phyloP scores from a whole-genome alignment of 2,329 filamentous ascomycete species.

The Diplodia sapinea region DNA sequence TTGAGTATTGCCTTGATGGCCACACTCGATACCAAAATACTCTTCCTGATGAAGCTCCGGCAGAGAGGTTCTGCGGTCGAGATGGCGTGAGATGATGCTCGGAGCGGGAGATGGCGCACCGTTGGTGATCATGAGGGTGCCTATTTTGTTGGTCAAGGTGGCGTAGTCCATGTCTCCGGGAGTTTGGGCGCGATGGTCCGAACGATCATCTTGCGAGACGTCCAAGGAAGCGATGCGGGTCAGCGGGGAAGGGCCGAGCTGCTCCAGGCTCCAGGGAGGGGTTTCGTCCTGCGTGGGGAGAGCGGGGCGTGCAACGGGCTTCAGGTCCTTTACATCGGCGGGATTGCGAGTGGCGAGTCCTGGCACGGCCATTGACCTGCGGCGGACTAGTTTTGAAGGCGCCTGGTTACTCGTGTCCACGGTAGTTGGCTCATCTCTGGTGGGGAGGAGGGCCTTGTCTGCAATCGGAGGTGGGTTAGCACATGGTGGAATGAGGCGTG shows the following conservation, averaged over 20 bases:
- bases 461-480: not conserved
- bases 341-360: slow-evolving; percentile 47
- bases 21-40: not conserved
- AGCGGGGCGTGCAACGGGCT: slow-evolving; percentile 32
- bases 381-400: slow-evolving; percentile 39
- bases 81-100: slow-evolving; percentile 38
- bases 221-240: slow-evolving; percentile 37
- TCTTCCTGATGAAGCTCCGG: slow-evolving; percentile 29
- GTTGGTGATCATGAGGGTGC: slow-evolving; percentile 55
- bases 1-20: not conserved
- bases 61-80: slow-evolving; percentile 11
- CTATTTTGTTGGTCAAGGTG: slow-evolving; percentile 50
- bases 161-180: slow-evolving; percentile 52
- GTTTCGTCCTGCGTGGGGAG: slow-evolving; percentile 35
- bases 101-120: slow-evolving; percentile 54
- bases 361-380: slow-evolving; percentile 50
- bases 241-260: slow-evolving; percentile 37
- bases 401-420: slow-evolving; percentile 36
- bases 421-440: slow-evolving; percentile 31
- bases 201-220: slow-evolving; percentile 40
- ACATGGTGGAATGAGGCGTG: not conserved
- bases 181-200: slow-evolving; percentile 44
- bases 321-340: slow-evolving; percentile 42
- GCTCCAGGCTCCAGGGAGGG: slow-evolving; percentile 44
- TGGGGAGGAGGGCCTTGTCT: slow-evolving; percentile 34